Evolutionary conservation across 164 flowering plant genomes (phyloP), one percentile per base, ranked within the genome.

Genomic region (Malania oleifera): DNA sequence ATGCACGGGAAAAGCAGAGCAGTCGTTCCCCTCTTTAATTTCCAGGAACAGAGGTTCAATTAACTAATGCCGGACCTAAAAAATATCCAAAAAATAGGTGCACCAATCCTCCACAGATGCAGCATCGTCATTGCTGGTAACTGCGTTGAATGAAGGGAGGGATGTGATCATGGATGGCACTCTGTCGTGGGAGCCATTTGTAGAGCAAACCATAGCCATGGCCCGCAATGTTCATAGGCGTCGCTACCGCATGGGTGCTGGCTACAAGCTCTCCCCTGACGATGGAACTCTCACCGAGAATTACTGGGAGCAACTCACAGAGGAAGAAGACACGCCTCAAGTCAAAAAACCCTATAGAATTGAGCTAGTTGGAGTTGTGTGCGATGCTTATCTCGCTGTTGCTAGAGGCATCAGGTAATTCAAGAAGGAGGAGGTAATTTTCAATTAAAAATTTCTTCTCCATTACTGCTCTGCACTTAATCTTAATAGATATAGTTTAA

Each of bases 81-180:
- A 31, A 31, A 4, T 31, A 31, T 4, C 9, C 35, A 4, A 23
- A 41, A 28, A 48, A 48, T 73, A 92, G 98, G 97, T 90, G 52
- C 97, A 93, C 61, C 92, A 90, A 70, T 86, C 96, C 15, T 93
- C 98, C 0, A 89, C 86, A 0, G 89, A 91, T 48, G 98, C 96
- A 13, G 98, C 96, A 52, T 87, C 96, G 7, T 92, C 98, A 0
- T 77, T 92, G 6, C 84, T 92, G 19, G 98, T 89, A 19, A 89
- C 95, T 0, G 96, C 98, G 6, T 72, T 92, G 10, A 92, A 92
- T 45, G 96, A 89, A 66, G 98, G 98, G 6, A 80, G 98, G 0
- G 98, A 92, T 24, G 96, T 92, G 66, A 92, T 89, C 56, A 81
- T 92, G 98, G 98, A 92, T 41, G 93, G 96, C 0, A 92, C 96